Evolutionary conservation across 2,329 filamentous ascomycete species (phyloP).

Genomic region (Trichoderma aggressivum): DNA sequence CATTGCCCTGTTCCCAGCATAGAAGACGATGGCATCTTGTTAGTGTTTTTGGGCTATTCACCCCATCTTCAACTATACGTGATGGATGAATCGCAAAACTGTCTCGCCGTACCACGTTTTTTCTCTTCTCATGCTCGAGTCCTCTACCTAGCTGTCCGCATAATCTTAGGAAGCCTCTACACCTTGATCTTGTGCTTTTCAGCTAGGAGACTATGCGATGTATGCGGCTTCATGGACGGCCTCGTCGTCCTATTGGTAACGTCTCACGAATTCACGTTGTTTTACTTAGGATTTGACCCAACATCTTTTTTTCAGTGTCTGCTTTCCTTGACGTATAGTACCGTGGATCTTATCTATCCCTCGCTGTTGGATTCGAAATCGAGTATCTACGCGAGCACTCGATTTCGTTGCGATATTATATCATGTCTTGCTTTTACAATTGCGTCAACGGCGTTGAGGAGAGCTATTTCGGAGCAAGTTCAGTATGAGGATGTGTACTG

Average conservation of each 20-base stretch:
- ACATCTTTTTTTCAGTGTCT: background rate
- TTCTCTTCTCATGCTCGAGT: background rate
- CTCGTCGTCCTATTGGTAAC: background rate
- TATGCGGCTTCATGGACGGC: background rate
- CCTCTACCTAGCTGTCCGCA: background rate
- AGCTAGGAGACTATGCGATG: background rate
- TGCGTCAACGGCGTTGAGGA: background rate
- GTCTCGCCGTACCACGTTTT: background rate
- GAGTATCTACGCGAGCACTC: background rate
- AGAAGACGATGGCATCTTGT: background rate
- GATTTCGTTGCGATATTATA: background rate
- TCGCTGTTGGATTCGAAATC: background rate
- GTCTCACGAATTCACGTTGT: too few species aligned
- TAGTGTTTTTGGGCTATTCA: background rate
- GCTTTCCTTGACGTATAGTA: background rate
- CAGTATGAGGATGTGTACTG: background rate
- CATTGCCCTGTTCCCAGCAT: background rate
- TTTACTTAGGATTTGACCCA: rapidly evolving
- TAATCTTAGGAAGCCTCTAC: background rate
- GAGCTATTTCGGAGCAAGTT: background rate
- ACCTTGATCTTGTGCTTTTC: background rate
- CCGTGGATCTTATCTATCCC: background rate
- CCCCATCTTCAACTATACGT: background rate
- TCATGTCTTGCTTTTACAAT: background rate
- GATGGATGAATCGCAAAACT: background rate